Conservation (phyloP, 768 basidiomycete genomes). For the Tephrocybe sp. region DNA sequence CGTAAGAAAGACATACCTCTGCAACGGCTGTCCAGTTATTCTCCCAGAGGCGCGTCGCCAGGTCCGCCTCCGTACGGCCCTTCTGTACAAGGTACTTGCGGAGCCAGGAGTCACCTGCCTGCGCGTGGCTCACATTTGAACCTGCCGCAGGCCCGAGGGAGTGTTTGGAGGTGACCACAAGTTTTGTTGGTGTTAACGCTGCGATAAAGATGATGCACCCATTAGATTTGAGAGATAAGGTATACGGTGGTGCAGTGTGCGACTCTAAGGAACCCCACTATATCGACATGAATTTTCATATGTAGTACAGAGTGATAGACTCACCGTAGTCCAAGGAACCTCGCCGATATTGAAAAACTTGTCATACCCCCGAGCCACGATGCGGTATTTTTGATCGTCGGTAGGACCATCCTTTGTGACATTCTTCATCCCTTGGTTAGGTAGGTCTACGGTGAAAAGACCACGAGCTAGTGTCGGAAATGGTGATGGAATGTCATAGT, state of each 20-base stretch:
- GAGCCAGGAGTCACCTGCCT: constrained; percentile 85
- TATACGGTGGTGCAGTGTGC: constrained; percentile 76
- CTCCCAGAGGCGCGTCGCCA: constrained; percentile 75
- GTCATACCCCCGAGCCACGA: constrained; percentile 92
- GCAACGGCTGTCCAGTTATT: constrained; percentile 87
- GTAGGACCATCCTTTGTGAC: constrained; percentile 15
- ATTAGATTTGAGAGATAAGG: constrained; percentile 89
- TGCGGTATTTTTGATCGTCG: constrained; percentile 40
- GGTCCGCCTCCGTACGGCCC: constrained; percentile 67
- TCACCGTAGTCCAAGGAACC: constrained; percentile 90
- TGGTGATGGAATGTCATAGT: constrained; percentile 83
- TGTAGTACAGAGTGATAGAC: constrained; percentile 19
- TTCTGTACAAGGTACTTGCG: constrained; percentile 56
- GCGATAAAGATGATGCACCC: constrained; percentile 97
- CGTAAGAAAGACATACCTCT: constrained; percentile 54
- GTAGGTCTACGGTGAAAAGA: constrained; percentile 66
- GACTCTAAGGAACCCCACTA: constrained; percentile 76
- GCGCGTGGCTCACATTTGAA: constrained; percentile 61
- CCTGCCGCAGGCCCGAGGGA: constrained; percentile 62
- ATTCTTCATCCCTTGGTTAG: constrained; percentile 18
- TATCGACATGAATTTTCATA: constrained; percentile 6
- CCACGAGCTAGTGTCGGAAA: constrained; percentile 96
- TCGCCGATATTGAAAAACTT: constrained; percentile 99
- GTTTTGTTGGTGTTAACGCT: constrained; percentile 68
- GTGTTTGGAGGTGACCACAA: constrained; percentile 92